Conservation (phyloP, 148 eudicot species). For the Suaeda aralocaspica region DNA sequence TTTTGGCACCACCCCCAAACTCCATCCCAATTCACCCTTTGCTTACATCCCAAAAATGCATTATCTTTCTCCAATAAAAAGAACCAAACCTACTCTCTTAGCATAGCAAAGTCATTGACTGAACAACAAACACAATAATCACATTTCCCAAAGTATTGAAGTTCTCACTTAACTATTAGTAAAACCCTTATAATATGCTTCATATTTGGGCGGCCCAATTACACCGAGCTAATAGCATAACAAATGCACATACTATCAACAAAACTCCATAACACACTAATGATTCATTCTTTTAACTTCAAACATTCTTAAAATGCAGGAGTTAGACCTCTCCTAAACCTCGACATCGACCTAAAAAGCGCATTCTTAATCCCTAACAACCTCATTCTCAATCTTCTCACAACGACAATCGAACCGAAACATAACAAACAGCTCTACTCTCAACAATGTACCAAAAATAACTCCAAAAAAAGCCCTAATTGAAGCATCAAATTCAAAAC, state of each 20-base stretch:
- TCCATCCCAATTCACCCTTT: background rate
- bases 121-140: background rate
- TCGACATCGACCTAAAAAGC: background rate
- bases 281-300: background rate
- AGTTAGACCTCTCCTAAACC: background rate
- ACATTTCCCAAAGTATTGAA: background rate
- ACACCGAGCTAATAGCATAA: no score
- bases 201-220: no score
- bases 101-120: background rate
- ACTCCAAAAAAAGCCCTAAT: background rate
- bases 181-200: no score
- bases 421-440: background rate
- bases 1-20: background rate
- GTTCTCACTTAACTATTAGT: background rate
- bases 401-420: background rate
- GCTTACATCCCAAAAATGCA: background rate
- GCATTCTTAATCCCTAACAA: background rate
- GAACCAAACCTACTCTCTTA: background rate
- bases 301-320: background rate
- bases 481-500: constrained; percentile 4
- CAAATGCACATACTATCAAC: background rate
- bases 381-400: background rate
- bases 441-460: background rate
- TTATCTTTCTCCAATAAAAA: background rate
- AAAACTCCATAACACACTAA: background rate